Conservation (phyloP, 2,329 filamentous ascomycete species). For the Cladophialophora psammophila region DNA sequence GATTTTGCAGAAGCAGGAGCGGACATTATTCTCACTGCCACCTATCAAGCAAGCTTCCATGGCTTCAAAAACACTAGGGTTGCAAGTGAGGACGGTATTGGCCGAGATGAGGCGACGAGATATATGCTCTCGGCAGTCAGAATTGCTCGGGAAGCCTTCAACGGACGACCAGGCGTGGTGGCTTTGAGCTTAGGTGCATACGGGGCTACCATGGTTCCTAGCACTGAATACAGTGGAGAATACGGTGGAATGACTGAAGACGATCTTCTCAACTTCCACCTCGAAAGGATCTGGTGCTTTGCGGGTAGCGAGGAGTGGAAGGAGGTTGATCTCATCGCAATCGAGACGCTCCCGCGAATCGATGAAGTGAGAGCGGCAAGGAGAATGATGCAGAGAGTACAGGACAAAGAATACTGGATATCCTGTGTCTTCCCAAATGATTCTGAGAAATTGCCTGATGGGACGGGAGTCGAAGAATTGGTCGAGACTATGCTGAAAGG, state of each 20-base stretch:
- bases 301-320: conserved; percentile 48
- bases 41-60: conserved; percentile 68
- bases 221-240: conserved; percentile 69
- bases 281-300: conserved; percentile 62
- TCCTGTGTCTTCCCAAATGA: conserved; percentile 68
- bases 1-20: conserved; percentile 65
- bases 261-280: conserved; percentile 64
- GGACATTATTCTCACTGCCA: conserved; percentile 71
- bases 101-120: conserved; percentile 39
- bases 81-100: conserved; percentile 26
- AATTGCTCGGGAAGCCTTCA: conserved; percentile 48
- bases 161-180: conserved; percentile 51
- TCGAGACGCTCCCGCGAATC: conserved; percentile 71
- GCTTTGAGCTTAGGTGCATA: conserved; percentile 72
- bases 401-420: conserved; percentile 64
- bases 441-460: conserved; percentile 63
- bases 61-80: conserved; percentile 62
- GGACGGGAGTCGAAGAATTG: conserved; percentile 56
- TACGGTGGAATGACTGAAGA: conserved; percentile 60
- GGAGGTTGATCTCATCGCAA: conserved; percentile 64
- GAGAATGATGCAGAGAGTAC: conserved; percentile 48
- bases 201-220: conserved; percentile 70
- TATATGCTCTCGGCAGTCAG: conserved; percentile 49
- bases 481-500: conserved; percentile 49
- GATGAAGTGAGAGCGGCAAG: conserved; percentile 69